Percentiles rank a stretch among this genome's conserved stretches.
phyloP scores from a whole-genome alignment of 108 stramenopile genomes.

The Nannochloropsis oceanica region DNA sequence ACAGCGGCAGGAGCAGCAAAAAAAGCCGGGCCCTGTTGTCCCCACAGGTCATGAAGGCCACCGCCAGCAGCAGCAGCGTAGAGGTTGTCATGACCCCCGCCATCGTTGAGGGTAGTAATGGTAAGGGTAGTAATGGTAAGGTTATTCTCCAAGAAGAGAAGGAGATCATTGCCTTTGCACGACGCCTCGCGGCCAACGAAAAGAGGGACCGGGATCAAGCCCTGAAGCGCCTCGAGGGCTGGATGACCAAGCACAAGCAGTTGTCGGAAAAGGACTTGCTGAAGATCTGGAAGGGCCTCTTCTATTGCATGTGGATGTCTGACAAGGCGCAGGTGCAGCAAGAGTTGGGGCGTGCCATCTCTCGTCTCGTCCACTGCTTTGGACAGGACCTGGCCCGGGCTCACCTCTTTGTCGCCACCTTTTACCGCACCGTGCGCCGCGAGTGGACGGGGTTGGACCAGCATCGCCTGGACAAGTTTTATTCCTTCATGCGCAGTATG shows the following conservation, averaged over 20 bases:
- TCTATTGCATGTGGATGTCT: slow-evolving; percentile 45
- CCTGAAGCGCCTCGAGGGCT: background rate
- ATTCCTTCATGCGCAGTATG: slow-evolving; percentile 26
- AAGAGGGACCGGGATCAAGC: background rate
- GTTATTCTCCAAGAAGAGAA: background rate
- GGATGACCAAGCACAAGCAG: background rate
- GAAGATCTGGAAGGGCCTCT: slow-evolving; percentile 40
- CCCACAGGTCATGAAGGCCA: background rate
- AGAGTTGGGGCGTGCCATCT: slow-evolving; percentile 28
- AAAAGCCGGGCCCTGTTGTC: background rate
- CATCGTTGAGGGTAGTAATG: background rate
- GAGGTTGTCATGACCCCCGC: too few relatives aligned
- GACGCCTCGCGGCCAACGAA: background rate
- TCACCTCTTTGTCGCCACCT: slow-evolving; percentile 12
- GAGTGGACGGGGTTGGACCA: slow-evolving; percentile 31
- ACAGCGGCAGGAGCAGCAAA: background rate
- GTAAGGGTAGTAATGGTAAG: background rate
- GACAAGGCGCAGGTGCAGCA: slow-evolving; percentile 34
- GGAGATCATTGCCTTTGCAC: background rate
- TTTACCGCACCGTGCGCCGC: slow-evolving; percentile 24
- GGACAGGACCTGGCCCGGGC: slow-evolving; percentile 3
- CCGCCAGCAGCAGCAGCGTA: too few relatives aligned
- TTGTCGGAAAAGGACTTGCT: background rate
- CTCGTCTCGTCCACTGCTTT: slow-evolving; percentile 17
- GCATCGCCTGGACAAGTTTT: slow-evolving; percentile 31